A percentile compares a stretch with the other conserved stretches of the same genome.
Conservation (phyloP, 768 basidiomycete genomes). For the Floccularia luteovirens region DNA sequence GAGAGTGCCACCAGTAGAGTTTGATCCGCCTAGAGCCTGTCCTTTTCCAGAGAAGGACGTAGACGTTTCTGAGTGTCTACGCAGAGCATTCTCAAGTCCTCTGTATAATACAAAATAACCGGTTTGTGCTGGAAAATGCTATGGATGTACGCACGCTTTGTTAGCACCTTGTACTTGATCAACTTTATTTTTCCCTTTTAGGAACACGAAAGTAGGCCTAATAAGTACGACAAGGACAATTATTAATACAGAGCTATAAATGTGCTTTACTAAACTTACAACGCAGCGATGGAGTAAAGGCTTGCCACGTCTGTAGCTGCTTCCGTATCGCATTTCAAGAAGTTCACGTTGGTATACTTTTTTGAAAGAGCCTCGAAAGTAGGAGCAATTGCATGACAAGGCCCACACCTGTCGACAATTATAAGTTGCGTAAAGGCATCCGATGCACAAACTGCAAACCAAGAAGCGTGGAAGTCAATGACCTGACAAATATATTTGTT, state of each 20-base stretch:
- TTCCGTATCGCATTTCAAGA: constrained; percentile 81
- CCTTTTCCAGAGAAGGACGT: constrained; percentile 64
- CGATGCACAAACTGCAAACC: constrained; percentile 32
- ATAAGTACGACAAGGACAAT: not conserved
- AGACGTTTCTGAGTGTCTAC: constrained; percentile 36
- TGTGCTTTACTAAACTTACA: constrained; percentile 34
- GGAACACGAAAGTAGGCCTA: constrained; percentile 82
- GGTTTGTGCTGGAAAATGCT: not conserved
- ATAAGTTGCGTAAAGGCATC: not conserved
- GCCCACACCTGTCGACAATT: constrained; percentile 62
- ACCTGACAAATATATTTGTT: constrained; percentile 34
- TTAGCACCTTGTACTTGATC: constrained; percentile 72
- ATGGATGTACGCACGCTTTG: constrained; percentile 35
- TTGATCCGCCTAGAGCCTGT: constrained; percentile 56
- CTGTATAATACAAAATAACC: constrained; percentile 25
- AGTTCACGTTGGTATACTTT: constrained; percentile 64
- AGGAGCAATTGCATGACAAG: constrained; percentile 80
- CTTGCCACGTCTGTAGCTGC: constrained; percentile 60
- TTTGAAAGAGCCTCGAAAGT: constrained; percentile 63
- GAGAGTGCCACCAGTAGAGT: constrained; percentile 25
- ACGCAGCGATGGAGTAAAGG: constrained; percentile 58
- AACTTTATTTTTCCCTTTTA: constrained; percentile 59
- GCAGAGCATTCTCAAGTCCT: constrained; percentile 51
- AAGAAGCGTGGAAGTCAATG: constrained; percentile 83
- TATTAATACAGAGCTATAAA: not conserved